Percentiles rank a stretch among this genome's conserved stretches.
Evolutionary conservation across 805 yeast genomes (phyloP).

Genomic region (Ogataea populi-albae): DNA sequence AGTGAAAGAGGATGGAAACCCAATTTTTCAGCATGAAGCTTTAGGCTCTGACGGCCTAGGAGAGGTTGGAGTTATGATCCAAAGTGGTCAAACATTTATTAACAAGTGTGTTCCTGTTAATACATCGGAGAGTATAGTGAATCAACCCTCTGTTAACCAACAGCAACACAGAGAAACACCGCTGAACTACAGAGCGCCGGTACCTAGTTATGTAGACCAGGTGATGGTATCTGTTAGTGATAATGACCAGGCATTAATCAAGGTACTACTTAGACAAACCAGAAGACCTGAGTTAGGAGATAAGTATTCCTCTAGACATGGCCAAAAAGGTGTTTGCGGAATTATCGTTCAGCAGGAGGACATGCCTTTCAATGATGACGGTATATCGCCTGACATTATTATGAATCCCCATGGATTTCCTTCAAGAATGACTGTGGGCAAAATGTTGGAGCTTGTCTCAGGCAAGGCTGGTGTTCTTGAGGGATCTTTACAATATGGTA

Average conservation of each 20-base stretch:
- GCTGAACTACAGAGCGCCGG: conserved; percentile 89
- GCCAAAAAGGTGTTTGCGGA: conserved; percentile 99
- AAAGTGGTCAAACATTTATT: conserved; percentile 89
- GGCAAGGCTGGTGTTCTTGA: conserved; percentile 97
- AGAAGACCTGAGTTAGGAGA: conserved; percentile 98
- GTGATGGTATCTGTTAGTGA: conserved; percentile 97
- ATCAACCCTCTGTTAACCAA: conserved; percentile 30
- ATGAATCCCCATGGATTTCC: conserved; percentile 99
- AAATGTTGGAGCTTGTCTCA: conserved; percentile 92
- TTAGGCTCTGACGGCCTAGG: conserved; percentile 95
- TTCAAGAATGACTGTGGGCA: conserved; percentile 99
- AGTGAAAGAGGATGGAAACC: conserved; percentile 74
- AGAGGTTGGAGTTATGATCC: conserved; percentile 88
- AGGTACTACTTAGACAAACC: conserved; percentile 89
- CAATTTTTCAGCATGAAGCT: conserved; percentile 81
- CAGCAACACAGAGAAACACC: conserved; percentile 83
- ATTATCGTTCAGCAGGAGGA: conserved; percentile 96
- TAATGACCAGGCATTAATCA: conserved; percentile 89
- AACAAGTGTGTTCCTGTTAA: conserved; percentile 91
- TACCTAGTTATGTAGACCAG: conserved; percentile 91
- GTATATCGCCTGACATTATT: conserved; percentile 90
- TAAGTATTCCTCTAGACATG: conserved; percentile 95
- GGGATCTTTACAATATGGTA: conserved; percentile 91
- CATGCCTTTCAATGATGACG: conserved; percentile 90
- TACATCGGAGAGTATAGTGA: conserved; percentile 64